A percentile compares a stretch with the other conserved stretches of the same genome.
Evolutionary conservation across 805 yeast genomes (phyloP).

Genomic region (Candida insectalens): DNA sequence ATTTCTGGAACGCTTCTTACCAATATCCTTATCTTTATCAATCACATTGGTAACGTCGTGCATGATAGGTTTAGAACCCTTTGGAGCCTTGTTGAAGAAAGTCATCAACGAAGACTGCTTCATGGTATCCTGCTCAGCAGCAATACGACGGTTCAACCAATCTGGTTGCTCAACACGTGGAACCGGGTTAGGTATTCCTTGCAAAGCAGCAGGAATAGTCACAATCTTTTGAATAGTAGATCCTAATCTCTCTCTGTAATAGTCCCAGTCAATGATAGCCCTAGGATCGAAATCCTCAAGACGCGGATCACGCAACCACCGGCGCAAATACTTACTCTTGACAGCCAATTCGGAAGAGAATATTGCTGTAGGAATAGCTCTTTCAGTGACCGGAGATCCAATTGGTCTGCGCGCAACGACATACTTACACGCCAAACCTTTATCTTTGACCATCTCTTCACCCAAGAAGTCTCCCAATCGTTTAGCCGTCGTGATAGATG

Average conservation of each 20-base stretch:
- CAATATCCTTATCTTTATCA: conserved; percentile 72
- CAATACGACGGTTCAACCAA: conserved; percentile 70
- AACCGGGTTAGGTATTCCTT: conserved; percentile 80
- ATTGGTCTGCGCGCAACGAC: conserved; percentile 78
- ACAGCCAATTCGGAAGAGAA: conserved; percentile 73
- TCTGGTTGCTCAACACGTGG: conserved; percentile 92
- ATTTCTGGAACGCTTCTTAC: conserved; percentile 35
- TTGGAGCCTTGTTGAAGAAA: conserved; percentile 42
- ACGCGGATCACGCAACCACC: conserved; percentile 79
- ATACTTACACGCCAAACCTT: conserved; percentile 91
- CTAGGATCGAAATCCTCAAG: conserved; percentile 81
- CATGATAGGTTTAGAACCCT: conserved; percentile 24
- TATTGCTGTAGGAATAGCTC: conserved; percentile 95
- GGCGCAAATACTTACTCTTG: conserved; percentile 64
- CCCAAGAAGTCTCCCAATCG: conserved; percentile 93
- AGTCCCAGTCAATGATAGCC: conserved; percentile 84
- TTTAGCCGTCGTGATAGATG: conserved; percentile 91
- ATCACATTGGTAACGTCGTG: conserved; percentile 27
- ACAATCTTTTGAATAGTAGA: conserved; percentile 92
- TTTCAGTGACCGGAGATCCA: conserved; percentile 85
- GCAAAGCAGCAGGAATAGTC: conserved; percentile 95
- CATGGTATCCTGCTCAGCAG: conserved; percentile 48
- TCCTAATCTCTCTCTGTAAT: conserved; percentile 82
- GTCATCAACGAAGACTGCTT: conserved; percentile 59
- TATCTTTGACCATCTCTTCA: conserved; percentile 91